Evolutionary conservation across 345 rosid genomes (phyloP), one percentile per base, ranked within the genome.

Genomic region (Capsella bursapastoris): DNA sequence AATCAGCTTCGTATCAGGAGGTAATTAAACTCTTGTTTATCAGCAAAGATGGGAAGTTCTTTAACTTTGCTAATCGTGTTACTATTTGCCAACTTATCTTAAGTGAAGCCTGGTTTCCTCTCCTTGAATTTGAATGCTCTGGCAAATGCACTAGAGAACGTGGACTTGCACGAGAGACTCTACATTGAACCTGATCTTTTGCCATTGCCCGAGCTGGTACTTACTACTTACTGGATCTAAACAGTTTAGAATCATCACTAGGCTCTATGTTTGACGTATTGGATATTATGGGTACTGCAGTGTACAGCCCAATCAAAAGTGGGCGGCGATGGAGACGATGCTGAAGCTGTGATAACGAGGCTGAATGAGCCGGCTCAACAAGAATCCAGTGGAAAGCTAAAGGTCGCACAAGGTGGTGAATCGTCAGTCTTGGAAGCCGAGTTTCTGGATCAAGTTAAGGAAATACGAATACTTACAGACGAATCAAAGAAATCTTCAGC

Each of bases 161-260:
- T 87, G 41, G 89, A 90, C 35, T 62, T 89, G 72, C 84, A 89
- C 4, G 64, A 83, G 72, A 79, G 90, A 75, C 93, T 91, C 43
- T 91, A 83, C 83, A 84, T 94, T 50, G 96, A 90, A 59, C 76
- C 85, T 41, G 92, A 94, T 79, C 78, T 91, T 52, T 80, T 94
- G 44, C 86, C 91, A 3, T 59, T 34, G 8, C 0, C 85, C 22
- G 89, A 88, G 45, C 68, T 70, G 93, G 97, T 94, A 85, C 47
- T 81, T 58, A 35, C 52, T 94, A 85, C 47, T 81, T 58, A 35
- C 52, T 44, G 3, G 43, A 47, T 58, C 32, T 41, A 2, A 45
- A 49, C 62, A 7, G 66, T 18, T 18, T 0, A 1, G 53, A 18
- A 7, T 53, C n/a, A 16, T 27, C n/a, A 10, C 29, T 22, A 52